Evolutionary conservation across 306 rosid species (phyloP), one percentile per base, ranked within the genome.

Genomic region (Pterocarpus santalinus): DNA sequence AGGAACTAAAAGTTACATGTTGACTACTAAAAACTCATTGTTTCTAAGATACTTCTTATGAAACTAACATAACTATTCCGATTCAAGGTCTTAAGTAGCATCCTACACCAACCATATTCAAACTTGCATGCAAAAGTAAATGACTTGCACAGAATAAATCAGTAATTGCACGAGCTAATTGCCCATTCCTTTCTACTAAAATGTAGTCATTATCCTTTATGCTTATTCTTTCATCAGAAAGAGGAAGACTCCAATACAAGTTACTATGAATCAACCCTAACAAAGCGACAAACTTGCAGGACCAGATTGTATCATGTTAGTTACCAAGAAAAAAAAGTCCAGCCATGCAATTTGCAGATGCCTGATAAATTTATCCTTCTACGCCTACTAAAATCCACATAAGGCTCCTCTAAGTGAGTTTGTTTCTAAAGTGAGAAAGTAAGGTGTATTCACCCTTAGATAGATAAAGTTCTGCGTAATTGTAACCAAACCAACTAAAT

Each of bases 321-420:
- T 43, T 43, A 1, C 5, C 8, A 32, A 13, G 14, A 7, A 70
- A 12, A 69, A 14, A 22, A 46, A 0, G 28, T 39, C 34, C 14
- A 32, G 60, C 73, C 35, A 52, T 33, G 71, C 58, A 83, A 72
- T 72, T 78, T 34, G 70, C 55, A 67, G 68, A 60, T 38, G 53
- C 66, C 12, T 9, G 41, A 72, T 65, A 72, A 34, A 38, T 3
- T 52, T 64, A 44, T 36, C 60, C 52, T 22, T 38, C 69, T 35
- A 13, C 28, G 28, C 28, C 28, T 22, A 22, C 28, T 22, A 22
- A 22, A 22, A 22, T 22, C 28, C 28, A 22, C 0, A 22, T 22
- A 28, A 72, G 11, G 8, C 49, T 43, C 49, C 13, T 34, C 33
- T n/a, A 35, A 66, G 65, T 5, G 15, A 39, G 28, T 66, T 43